phyloP scores from a whole-genome alignment of 2,329 filamentous ascomycete genomes.

The Alternaria panax region DNA sequence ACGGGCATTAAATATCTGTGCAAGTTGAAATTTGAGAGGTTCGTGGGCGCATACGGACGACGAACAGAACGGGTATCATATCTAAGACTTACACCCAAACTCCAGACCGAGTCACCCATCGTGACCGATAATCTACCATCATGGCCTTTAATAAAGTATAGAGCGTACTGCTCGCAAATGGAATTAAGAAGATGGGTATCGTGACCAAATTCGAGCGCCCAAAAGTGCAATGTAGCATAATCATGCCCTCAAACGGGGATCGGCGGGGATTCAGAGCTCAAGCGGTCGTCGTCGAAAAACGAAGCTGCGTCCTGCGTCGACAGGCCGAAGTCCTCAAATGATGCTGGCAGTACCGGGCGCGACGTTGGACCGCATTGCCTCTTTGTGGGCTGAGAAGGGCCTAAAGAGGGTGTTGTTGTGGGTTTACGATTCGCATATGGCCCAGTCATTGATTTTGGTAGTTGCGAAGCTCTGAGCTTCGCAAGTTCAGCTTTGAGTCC shows the following conservation, averaged over 20 bases:
- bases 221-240: no score
- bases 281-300: conserved; percentile 40
- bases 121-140: no score
- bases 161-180: no score
- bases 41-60: no score
- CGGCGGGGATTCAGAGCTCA: conserved; percentile 30
- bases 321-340: conserved; percentile 30
- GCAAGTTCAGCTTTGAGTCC: conserved; percentile 5
- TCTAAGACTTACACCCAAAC: no score
- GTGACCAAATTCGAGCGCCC: no score
- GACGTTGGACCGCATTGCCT: not conserved
- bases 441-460: conserved; percentile 4
- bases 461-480: conserved; percentile 12
- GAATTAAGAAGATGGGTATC: no score
- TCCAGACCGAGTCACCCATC: no score
- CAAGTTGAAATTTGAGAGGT: no score
- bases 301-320: conserved; percentile 38
- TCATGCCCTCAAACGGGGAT: conserved; percentile 20
- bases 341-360: not conserved
- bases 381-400: not conserved
- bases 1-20: no score
- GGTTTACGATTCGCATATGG: conserved; percentile 2
- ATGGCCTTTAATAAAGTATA: no score
- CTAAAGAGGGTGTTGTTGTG: not conserved
- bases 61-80: no score